Base-by-base conservation (phyloP, 2,329 filamentous ascomycete species). In the Fonsecaea pugnacius region DNA sequence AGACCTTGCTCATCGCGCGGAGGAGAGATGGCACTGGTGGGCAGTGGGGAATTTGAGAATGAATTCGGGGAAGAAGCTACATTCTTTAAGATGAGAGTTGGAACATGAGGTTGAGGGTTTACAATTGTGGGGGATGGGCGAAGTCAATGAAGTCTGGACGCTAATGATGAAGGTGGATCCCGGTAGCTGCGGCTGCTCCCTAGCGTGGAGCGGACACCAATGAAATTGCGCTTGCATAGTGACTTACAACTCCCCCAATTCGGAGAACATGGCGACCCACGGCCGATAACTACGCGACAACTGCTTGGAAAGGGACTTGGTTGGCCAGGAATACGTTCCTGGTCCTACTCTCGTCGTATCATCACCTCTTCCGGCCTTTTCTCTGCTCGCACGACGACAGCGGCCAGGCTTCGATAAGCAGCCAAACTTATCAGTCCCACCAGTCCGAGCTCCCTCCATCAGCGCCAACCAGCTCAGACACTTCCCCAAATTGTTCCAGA, bases 21-120 rank as follows among this genome's bases (percentile, higher is more conserved):
- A 24, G 43, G 21, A 48, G 12, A 48, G 21, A 48, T 27, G 43
- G 43, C 43, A 48, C 43, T 27, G 43, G 43, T 24, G 43, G 51
- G 51, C 10, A 36, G 51, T 53, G 51, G 51, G 51, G 51, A 53
- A 36, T 24, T 24, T 7, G 18, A 48, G 9, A 48, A 33, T 21
- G 51, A 30, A 53, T 53, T 53, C 33, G 51, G 51, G 51, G 51
- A 53, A 53, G 51, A 53, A 9, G 33, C 27, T 36, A 53, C 27
- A 36, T 32, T 53, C 27, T 53, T 48, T 48, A 48, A 36, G 33
- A 53, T 24, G 30, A 53, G n/a, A 53, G 18, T 36, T 36, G 27
- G 51, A 53, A 53, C 27, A 7, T 48, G 43, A 48, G 43, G 33
- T 36, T 35, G 27, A 27, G 14, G n/a, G 27, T 36, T 33, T 33